These are phyloP conservation scores for Cryptococcus sp. DNA, from an alignment of 1,284 basidiomycete species.

Conservation along the genomic window DNA sequence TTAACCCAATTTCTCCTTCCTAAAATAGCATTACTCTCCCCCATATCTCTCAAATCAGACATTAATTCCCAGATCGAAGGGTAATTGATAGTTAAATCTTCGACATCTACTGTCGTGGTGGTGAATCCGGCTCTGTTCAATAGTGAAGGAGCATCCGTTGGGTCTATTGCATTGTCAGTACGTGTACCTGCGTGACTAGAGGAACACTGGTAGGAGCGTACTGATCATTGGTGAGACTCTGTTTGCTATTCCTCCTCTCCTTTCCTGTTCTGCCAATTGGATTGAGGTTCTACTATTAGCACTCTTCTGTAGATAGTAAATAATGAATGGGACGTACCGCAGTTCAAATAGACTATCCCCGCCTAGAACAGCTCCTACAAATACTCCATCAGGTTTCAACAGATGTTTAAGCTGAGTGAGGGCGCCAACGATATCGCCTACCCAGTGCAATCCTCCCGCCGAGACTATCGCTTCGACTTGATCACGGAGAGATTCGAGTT, in stretches of 20 bases:
- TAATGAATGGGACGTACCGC: conserved; percentile 52
- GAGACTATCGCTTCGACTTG: conserved; percentile 91
- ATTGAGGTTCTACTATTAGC: conserved; percentile 52
- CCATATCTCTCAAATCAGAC: conserved; percentile 91
- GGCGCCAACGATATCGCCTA: conserved; percentile 93
- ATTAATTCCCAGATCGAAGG: conserved; percentile 96
- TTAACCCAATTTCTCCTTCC: conserved; percentile 65
- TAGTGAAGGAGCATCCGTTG: conserved; percentile 83
- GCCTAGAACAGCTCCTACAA: conserved; percentile 89
- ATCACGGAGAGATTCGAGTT: conserved; percentile 55
- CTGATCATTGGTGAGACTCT: conserved; percentile 96
- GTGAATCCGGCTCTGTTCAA: conserved; percentile 90
- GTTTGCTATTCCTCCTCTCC: conserved; percentile 92
- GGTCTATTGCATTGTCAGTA: conserved; percentile 67
- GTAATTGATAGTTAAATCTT: conserved; percentile 87
- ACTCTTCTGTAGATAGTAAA: neutral
- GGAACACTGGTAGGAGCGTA: conserved; percentile 45
- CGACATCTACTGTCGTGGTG: conserved; percentile 88
- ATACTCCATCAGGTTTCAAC: conserved; percentile 87
- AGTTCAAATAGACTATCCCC: conserved; percentile 97
- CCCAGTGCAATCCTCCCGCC: conserved; percentile 90
- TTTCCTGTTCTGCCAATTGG: conserved; percentile 90
- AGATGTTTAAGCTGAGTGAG: conserved; percentile 84
- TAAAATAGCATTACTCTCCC: conserved; percentile 87
- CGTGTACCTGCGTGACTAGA: neutral